These are phyloP conservation scores for Cercospora zeae-maydis DNA, from an alignment of 2,329 filamentous ascomycete species.

Conservation along the genomic window DNA sequence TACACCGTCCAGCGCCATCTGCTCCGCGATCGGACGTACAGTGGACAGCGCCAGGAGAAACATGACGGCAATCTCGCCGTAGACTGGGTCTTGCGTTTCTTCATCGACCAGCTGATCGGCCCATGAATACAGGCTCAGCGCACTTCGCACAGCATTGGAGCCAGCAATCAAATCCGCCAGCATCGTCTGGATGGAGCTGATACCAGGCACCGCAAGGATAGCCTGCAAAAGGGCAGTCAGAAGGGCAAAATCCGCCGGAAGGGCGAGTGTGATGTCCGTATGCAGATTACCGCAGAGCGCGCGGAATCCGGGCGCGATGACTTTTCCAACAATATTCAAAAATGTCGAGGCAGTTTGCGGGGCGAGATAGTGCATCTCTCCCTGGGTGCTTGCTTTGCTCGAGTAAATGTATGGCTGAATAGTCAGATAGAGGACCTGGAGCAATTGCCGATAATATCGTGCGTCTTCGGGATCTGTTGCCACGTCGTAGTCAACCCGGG, in stretches of 20 bases:
- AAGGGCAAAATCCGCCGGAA: constrained; percentile 77
- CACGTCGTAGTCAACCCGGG: constrained; percentile 57
- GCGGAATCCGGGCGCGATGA: constrained; percentile 79
- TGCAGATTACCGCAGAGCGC: constrained; percentile 79
- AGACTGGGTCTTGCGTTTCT: constrained; percentile 74
- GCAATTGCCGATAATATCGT: constrained; percentile 74
- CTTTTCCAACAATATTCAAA: constrained; percentile 73
- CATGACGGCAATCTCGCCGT: constrained; percentile 84
- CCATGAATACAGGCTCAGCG: constrained; percentile 89
- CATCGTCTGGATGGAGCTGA: constrained; percentile 53
- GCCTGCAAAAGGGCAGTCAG: constrained; percentile 85
- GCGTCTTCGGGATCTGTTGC: constrained; percentile 56
- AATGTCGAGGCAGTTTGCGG: constrained; percentile 53
- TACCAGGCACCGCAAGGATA: constrained; percentile 71
- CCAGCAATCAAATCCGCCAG: constrained; percentile 52
- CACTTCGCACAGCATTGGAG: constrained; percentile 70
- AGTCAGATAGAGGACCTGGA: constrained; percentile 80
- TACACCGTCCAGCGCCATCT: constrained; percentile 82
- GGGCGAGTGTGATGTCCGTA: constrained; percentile 40
- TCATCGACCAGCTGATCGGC: constrained; percentile 76
- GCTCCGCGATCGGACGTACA: constrained; percentile 76
- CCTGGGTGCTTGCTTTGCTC: constrained; percentile 8
- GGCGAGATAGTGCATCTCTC: constrained; percentile 33
- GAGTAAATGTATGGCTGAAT: constrained; percentile 59
- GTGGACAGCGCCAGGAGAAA: constrained; percentile 86